Evolutionary conservation across 2,329 filamentous ascomycete species (phyloP), one percentile per base, ranked within the genome.

Genomic region (Lachnellula willkommii): DNA sequence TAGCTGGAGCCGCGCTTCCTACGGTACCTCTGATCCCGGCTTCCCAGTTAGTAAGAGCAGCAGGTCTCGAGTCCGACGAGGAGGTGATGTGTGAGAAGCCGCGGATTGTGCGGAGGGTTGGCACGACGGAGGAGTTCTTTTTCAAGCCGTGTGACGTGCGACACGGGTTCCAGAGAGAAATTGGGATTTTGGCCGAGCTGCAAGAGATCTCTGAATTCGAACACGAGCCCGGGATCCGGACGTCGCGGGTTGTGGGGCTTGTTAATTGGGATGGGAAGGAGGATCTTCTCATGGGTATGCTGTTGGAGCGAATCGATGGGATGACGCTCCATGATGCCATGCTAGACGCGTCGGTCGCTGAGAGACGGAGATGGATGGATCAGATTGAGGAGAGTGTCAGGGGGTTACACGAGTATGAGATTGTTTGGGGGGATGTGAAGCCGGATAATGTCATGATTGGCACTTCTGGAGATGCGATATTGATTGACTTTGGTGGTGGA

Each of bases 381-480:
- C 47, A 54, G 55, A 54, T 57, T 51, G 55, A 57, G 20, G 51
- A 54, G 55, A 54, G 51, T 32, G 55, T 57, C 36, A 47, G 51
- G 50, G 54, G 11, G 32, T 50, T 54, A 47, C 51, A 47, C 32
- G 32, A 88, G 88, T 69, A 92, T 96, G 83, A 93, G 93, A 4
- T 77, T 96, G 90, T 93, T 11, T 93, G 96, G 72, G 84, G 40
- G 40, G 93, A 97, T 76, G 69, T 96, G 65, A 97, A 97, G 74
- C 74, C 96, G 66, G 93, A 97, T 75, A 97, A 97, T 65, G 93
- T 97, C 24, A 93, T 97, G 36, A 91, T 97, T 58, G 96, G 90
- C 68, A 88, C 94, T 68, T 84, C 88, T 67, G 92, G 93, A 3
- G 96, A 97, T 66, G 95, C 96, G 90, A 96, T 97, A 74, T 88